Evolutionary conservation across 2,329 filamentous ascomycete genomes (phyloP), one percentile per base, ranked within the genome.

Genomic region (Claviceps paspali): DNA sequence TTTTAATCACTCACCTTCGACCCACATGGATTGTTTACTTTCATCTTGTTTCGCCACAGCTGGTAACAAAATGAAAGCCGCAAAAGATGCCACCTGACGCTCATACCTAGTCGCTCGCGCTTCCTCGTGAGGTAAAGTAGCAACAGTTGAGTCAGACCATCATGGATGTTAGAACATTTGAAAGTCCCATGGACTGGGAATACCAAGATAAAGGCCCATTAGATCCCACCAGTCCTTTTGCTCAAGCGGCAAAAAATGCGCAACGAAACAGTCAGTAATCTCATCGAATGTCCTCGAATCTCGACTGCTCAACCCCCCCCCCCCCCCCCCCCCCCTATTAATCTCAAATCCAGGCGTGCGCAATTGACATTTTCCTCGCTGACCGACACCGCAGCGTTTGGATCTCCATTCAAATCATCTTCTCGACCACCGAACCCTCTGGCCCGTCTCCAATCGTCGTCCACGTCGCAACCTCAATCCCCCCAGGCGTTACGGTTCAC

Each of bases 111-210:
- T n/a, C n/a, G 19, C 29, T 21, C 18, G 33, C 33, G 17, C 33
- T 35, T n/a, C 9, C 5, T 18, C 7, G n/a, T 22, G 12, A 6
- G n/a, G 35, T 18, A 28, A 28, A 12, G 30, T 23, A 34, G n/a
- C 6, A 10, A 29, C 24, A 10, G n/a, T 19, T 31, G 18, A 12
- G 9, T 5, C 27, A 21, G 15, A 23, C 11, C 24, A 44, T 38
- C 46, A 75, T 71, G 64, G 64, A 72, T 38, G 63, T 63, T 45
- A 63, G 75, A 48, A 73, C 67, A 2, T 68, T 62, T 44, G 73
- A 78, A 55, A 63, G 70, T 43, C 73, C 63, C 44, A 79, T 79
- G 75, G 75, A 79, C 48, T 79, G 71, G 70, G 71, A 79, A 51
- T 79, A 74, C 52, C 67, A 77, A 47, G 64, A 62, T 42, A 55